These are phyloP conservation scores for Fusarium sp. DNA, from an alignment of 2,329 filamentous ascomycete species.

Conservation along the genomic window DNA sequence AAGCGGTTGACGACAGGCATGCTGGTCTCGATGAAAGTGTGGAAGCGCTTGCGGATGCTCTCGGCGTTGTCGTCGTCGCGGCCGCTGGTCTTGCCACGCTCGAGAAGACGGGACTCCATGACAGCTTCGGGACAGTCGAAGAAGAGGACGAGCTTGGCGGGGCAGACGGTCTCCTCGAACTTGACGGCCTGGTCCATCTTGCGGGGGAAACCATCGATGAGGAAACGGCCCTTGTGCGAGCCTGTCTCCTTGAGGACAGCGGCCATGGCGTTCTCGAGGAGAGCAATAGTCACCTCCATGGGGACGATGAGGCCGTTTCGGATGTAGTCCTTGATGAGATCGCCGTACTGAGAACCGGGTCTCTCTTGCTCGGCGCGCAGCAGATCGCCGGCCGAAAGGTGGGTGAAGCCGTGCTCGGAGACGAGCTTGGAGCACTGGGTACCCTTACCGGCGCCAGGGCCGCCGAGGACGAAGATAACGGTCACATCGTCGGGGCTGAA, in stretches of 20 bases:
- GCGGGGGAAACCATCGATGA: conserved; percentile 87
- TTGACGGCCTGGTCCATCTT: conserved; percentile 97
- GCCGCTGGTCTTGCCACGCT: conserved; percentile 93
- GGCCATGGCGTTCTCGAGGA: conserved; percentile 94
- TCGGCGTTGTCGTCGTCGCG: conserved; percentile 94
- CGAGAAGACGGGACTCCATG: conserved; percentile 85
- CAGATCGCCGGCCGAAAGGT: conserved; percentile 93
- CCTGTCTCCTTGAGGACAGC: conserved; percentile 69
- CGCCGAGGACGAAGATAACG: conserved; percentile 97
- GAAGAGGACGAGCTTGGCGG: conserved; percentile 88
- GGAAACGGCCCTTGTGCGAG: conserved; percentile 75
- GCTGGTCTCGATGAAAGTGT: conserved; percentile 92
- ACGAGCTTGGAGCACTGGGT: conserved; percentile 95
- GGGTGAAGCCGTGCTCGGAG: conserved; percentile 87
- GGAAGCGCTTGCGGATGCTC: conserved; percentile 96
- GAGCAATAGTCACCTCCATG: conserved; percentile 96
- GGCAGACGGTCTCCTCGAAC: conserved; percentile 91
- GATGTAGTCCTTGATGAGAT: conserved; percentile 94
- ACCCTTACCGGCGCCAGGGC: conserved; percentile 94
- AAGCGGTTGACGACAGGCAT: conserved; percentile 97
- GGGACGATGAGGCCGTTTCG: conserved; percentile 95
- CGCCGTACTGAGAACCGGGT: conserved; percentile 86
- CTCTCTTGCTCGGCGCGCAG: conserved; percentile 94
- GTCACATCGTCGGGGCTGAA: conserved; percentile 84
- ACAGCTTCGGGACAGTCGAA: conserved; percentile 92